Base-by-base conservation (phyloP, 345 rosid species). In the Capsella bursapastoris region DNA sequence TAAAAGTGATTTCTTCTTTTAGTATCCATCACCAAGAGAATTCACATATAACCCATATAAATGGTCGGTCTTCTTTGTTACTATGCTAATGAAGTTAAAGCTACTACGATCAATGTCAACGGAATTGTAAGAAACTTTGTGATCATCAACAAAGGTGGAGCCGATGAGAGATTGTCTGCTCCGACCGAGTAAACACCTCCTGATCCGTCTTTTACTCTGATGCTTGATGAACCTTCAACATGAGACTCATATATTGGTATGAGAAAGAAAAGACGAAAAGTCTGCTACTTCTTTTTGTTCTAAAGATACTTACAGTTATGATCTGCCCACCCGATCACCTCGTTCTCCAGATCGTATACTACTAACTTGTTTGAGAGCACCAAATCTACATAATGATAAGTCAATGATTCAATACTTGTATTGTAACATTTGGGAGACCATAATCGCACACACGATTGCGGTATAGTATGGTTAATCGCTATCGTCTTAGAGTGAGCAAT, bases 331-430 rank as follows among this genome's bases (percentile, higher is more conserved):
- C 98, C 98, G 49, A 93, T 83, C 47, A 78, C 81, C 78, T 86
- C 90, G 16, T 89, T 88, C 60, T 84, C 91, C 5, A 91, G 58
- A 79, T 93, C 95, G 58, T 91, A 93, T 56, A 89, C 51, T 41
- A 93, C 94, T 66, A 93, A 84, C 85, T 87, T 93, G 81, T 89
- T 85, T 3, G 96, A 86, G 47, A 93, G 85, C 78, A 86, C 91
- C 87, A 93, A 81, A 78, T 91, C 98, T 93, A 88, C 82, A 64
- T 35, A 44, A 41, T 14, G 14, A 55, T 18, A 66, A 13, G 31
- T 35, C 50, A 12, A 48, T 31, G 44, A 49, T 9, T 15, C 11
- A 18, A 13, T 44, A 65, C 2, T 8, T 64, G 56, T 48, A 47
- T 8, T 44, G 13, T 14, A 41, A 41, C 18, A 25, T 3, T 41